Conservation (phyloP, 345 rosid genomes). For the Abelmoschus esculentus region DNA sequence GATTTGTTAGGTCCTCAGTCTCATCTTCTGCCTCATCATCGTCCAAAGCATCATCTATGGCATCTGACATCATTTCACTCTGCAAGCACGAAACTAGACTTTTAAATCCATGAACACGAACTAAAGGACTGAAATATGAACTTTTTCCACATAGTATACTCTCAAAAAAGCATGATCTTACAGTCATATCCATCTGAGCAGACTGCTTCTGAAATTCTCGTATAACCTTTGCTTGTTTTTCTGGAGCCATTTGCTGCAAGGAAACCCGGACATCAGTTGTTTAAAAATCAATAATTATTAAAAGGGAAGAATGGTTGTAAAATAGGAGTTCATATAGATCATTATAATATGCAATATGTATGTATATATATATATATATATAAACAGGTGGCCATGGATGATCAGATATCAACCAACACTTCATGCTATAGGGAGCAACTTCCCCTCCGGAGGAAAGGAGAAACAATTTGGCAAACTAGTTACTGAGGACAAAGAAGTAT, state of each 20-base stretch:
- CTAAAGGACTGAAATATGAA: slow-evolving; percentile 1
- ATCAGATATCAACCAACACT: not conserved
- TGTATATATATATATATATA: not conserved
- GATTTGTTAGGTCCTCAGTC: slow-evolving; percentile 88
- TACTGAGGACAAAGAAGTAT: not conserved
- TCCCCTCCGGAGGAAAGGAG: not conserved
- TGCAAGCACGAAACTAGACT: slow-evolving; percentile 26
- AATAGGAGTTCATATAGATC: not conserved
- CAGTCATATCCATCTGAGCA: slow-evolving; percentile 95
- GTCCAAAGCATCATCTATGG: slow-evolving; percentile 84
- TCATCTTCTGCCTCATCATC: slow-evolving; percentile 94
- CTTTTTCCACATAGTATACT: not conserved
- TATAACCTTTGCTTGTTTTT: slow-evolving; percentile 68
- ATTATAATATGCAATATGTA: not conserved
- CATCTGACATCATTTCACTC: slow-evolving; percentile 96
- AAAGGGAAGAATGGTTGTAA: not conserved
- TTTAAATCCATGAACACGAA: slow-evolving; percentile 13
- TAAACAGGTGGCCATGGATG: not conserved
- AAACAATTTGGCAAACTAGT: not conserved
- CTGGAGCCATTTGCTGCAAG: slow-evolving; percentile 92
- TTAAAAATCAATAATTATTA: not conserved
- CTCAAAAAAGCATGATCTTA: slow-evolving; percentile 31
- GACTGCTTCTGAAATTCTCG: slow-evolving; percentile 90
- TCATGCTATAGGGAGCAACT: not conserved
- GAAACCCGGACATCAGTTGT: slow-evolving; percentile 4